phyloP scores from a whole-genome alignment of 176 grass and related monocot species.

The Avena atlantica region DNA sequence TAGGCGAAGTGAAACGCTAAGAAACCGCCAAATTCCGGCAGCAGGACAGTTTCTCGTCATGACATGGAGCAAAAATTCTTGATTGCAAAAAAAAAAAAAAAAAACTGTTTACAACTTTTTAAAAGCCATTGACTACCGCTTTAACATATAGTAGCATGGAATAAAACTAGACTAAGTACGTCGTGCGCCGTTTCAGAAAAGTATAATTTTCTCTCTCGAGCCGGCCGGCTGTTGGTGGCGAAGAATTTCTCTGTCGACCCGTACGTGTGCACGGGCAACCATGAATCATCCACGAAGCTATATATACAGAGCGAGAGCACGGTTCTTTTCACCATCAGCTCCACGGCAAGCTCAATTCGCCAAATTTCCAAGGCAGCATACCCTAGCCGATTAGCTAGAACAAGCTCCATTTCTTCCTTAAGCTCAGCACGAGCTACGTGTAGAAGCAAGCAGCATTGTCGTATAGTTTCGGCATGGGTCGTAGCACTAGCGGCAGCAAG shows the following conservation, averaged over 20 bases:
- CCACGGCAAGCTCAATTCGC: neutral
- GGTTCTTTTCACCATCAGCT: conserved; percentile 27
- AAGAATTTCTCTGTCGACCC: neutral
- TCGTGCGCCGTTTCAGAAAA: too few species aligned
- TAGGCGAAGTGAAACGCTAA: neutral
- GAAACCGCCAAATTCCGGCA: neutral
- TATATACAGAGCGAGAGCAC: conserved; percentile 6
- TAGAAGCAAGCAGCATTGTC: neutral
- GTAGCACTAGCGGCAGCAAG: neutral
- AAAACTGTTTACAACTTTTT: too few species aligned
- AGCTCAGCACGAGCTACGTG: neutral
- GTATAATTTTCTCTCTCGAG: too few species aligned
- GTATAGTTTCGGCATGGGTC: neutral
- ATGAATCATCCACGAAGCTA: conserved; percentile 33
- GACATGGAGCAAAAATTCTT: too few species aligned
- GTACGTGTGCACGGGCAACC: neutral
- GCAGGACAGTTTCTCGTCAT: neutral
- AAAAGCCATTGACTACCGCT: neutral
- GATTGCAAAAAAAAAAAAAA: too few species aligned
- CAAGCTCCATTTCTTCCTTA: neutral
- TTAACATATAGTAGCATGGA: too few species aligned
- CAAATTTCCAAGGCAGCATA: too few species aligned
- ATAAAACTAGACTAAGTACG: too few species aligned
- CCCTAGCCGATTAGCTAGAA: neutral
- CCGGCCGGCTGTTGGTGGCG: neutral